These are phyloP conservation scores for Ceratocystis eucalypticola DNA, from an alignment of 2,329 filamentous ascomycete genomes.

Conservation along the genomic window DNA sequence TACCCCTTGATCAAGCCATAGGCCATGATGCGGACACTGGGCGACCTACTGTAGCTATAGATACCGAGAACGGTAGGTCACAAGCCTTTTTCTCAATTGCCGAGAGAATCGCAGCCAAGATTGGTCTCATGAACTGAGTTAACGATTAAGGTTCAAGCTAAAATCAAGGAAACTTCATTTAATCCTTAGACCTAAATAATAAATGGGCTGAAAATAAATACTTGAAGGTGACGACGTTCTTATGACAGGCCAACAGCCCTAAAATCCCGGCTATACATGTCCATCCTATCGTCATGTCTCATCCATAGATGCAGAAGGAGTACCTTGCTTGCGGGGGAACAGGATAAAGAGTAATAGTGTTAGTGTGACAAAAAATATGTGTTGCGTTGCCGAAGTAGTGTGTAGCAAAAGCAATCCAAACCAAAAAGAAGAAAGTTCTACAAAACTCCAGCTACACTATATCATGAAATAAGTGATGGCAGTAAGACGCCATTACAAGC, in stretches of 20 bases:
- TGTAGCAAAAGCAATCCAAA: neutral
- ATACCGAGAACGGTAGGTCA: conserved; percentile 62
- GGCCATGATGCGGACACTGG: conserved; percentile 79
- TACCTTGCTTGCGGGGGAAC: too few species aligned
- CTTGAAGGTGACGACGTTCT: too few species aligned
- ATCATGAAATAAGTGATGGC: neutral
- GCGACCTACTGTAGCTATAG: conserved; percentile 78
- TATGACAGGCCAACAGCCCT: too few species aligned
- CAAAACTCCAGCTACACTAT: neutral
- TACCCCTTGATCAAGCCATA: conserved; percentile 75
- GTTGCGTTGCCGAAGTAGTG: too few species aligned
- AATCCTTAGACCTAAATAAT: neutral
- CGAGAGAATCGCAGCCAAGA: conserved; percentile 35
- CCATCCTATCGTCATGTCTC: too few species aligned
- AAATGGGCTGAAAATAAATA: neutral
- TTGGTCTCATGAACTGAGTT: conserved; percentile 25
- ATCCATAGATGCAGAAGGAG: too few species aligned
- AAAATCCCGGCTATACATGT: too few species aligned
- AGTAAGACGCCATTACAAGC: conserved; percentile 22
- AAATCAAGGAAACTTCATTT: neutral
- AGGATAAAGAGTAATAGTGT: too few species aligned
- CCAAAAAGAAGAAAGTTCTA: neutral
- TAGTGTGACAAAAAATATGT: too few species aligned
- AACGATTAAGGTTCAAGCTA: conserved; percentile 3
- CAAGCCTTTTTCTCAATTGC: conserved; percentile 61